These are phyloP conservation scores for Debaryomyces fabryi DNA, from an alignment of 1,139 yeast genomes.

Conservation along the genomic window DNA sequence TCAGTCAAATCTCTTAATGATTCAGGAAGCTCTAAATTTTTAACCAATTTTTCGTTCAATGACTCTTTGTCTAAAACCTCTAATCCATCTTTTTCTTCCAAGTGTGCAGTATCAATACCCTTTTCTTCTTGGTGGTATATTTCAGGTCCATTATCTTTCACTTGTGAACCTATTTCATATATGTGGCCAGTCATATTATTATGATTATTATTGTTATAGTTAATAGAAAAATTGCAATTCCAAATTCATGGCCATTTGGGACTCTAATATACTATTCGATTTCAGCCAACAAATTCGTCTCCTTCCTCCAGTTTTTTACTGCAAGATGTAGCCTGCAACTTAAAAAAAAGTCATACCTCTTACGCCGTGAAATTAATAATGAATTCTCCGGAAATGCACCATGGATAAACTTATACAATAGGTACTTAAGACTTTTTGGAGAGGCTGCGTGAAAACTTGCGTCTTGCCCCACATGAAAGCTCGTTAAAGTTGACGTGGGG, in stretches of 20 bases:
- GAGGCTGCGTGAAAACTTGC: not conserved
- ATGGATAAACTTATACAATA: not conserved
- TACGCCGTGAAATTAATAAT: not conserved
- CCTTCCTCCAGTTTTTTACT: not conserved
- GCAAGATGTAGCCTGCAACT: not conserved
- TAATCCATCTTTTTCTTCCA: not conserved
- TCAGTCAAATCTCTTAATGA: slow-evolving; percentile 33
- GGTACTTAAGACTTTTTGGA: not conserved
- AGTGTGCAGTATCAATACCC: not conserved
- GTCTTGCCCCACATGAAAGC: not conserved
- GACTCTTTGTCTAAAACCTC: slow-evolving; percentile 5
- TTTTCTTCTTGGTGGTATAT: slow-evolving; percentile 2
- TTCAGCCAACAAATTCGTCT: not conserved
- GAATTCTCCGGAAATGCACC: not conserved
- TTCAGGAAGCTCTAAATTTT: slow-evolving; percentile 30
- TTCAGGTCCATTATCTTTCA: not conserved
- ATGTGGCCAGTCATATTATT: not conserved
- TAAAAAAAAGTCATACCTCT: not conserved
- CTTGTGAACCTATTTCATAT: not conserved
- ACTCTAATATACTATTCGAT: not conserved
- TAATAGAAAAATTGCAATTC: not conserved
- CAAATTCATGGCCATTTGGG: not conserved
- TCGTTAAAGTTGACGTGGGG: not conserved
- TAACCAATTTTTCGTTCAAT: slow-evolving; percentile 7
- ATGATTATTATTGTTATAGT: not conserved